Conservation (phyloP, 2,329 filamentous ascomycete species). For the Massarina eburnea region DNA sequence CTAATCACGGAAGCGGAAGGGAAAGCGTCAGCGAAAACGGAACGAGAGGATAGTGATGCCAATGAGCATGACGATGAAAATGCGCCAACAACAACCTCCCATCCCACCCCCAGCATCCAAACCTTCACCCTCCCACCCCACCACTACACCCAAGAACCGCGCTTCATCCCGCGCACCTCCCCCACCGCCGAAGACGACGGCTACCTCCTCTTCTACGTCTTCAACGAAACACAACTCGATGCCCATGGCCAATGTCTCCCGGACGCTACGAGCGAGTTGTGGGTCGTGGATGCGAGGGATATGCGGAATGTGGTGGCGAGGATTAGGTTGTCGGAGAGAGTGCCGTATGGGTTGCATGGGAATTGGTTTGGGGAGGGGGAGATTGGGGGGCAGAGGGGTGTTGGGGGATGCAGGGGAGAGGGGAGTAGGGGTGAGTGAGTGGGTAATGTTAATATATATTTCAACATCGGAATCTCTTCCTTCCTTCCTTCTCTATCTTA, state of each 20-base stretch:
- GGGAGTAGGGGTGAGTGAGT: background rate
- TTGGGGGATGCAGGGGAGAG: constrained; percentile 21
- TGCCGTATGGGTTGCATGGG: constrained; percentile 66
- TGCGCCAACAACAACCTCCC: no score
- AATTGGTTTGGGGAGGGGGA: constrained; percentile 42
- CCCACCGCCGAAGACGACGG: constrained; percentile 62
- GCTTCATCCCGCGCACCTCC: constrained; percentile 56
- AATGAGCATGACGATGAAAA: background rate
- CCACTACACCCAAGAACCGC: constrained; percentile 67
- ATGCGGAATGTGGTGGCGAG: constrained; percentile 64
- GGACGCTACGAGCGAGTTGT: constrained; percentile 59
- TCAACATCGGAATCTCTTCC: no score
- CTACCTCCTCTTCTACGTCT: constrained; percentile 68
- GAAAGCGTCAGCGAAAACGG: constrained; percentile 51
- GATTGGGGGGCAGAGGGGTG: constrained; percentile 32
- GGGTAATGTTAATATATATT: no score
- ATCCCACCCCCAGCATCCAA: constrained; percentile 51
- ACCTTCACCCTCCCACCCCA: constrained; percentile 63
- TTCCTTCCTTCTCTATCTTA: no score
- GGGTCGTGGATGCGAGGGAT: constrained; percentile 65
- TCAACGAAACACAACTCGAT: constrained; percentile 62
- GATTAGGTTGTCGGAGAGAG: constrained; percentile 64
- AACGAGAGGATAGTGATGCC: no score
- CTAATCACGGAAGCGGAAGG: constrained; percentile 58
- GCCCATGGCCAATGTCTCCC: constrained; percentile 48